Percentiles rank a stretch among this genome's conserved stretches.
Conservation (phyloP, 768 basidiomycete genomes). For the Mycena vulgaris region DNA sequence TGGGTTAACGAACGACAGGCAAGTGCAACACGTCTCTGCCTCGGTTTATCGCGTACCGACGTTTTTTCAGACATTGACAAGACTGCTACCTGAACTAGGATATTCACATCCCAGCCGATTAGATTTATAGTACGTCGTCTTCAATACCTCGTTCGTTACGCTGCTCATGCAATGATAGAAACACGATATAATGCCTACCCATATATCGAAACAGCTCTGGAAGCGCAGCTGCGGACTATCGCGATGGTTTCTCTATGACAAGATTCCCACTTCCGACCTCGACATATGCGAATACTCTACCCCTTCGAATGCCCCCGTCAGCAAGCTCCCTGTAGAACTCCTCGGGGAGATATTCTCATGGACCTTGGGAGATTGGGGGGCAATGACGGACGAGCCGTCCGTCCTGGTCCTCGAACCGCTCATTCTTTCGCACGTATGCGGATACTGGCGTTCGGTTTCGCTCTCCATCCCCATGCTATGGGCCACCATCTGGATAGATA, state of each 20-base stretch:
- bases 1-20: background rate
- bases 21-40: background rate
- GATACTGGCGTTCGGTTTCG: constrained; percentile 33
- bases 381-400: constrained; percentile 22
- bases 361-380: constrained; percentile 28
- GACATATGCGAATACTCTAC: constrained; percentile 5
- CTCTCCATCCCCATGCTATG: constrained; percentile 34
- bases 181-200: constrained; percentile 13
- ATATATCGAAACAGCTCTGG: constrained; percentile 25
- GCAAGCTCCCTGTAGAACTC: constrained; percentile 33
- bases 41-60: background rate
- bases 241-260: constrained; percentile 21
- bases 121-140: background rate
- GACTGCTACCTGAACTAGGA: background rate
- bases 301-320: constrained; percentile 14
- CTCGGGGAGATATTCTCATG: constrained; percentile 35
- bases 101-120: background rate
- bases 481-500: constrained; percentile 37
- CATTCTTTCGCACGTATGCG: constrained; percentile 35
- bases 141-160: background rate
- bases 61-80: background rate
- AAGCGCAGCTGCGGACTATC: constrained; percentile 29
- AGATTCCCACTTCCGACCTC: constrained; percentile 4
- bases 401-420: constrained; percentile 28
- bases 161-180: constrained; percentile 14